phyloP scores from a whole-genome alignment of 2,329 filamentous ascomycete species.

The Pseudopyrenochaeta lycopersici region DNA sequence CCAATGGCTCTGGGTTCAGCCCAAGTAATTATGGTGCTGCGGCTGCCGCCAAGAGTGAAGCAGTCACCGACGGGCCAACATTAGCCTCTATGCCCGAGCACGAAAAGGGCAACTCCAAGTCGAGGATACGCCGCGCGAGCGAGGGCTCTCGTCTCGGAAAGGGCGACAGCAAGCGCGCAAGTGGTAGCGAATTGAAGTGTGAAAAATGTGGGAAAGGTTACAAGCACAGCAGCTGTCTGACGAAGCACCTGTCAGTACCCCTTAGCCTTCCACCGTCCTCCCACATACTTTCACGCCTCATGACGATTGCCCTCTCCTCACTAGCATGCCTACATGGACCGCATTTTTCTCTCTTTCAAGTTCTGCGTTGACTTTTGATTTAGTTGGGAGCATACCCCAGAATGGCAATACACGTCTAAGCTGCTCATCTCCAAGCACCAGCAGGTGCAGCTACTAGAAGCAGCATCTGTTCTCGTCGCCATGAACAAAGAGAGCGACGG shows the following conservation, averaged over 20 bases:
- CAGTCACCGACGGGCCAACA: slow-evolving; percentile 74
- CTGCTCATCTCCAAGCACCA: slow-evolving; percentile 99
- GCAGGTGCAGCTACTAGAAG: slow-evolving; percentile 96
- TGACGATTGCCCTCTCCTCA: slow-evolving; percentile 48
- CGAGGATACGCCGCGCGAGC: slow-evolving; percentile 72
- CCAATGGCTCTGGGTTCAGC: slow-evolving; percentile 53
- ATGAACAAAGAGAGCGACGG: slow-evolving; percentile 78
- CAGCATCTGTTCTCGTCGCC: slow-evolving; percentile 91
- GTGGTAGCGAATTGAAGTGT: slow-evolving; percentile 87
- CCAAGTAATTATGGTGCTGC: slow-evolving; percentile 46
- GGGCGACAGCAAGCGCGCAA: slow-evolving; percentile 80
- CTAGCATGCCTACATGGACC: slow-evolving; percentile 19
- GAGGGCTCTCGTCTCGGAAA: slow-evolving; percentile 86
- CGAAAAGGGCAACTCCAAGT: slow-evolving; percentile 60
- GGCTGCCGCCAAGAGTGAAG: slow-evolving; percentile 60
- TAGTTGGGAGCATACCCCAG: slow-evolving; percentile 99
- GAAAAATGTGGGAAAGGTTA: slow-evolving; percentile 99
- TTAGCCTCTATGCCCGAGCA: slow-evolving; percentile 58
- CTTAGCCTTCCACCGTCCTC: slow-evolving; percentile 54
- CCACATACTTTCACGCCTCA: slow-evolving; percentile 54
- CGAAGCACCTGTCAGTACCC: slow-evolving; percentile 98
- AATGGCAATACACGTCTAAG: slow-evolving; percentile 97
- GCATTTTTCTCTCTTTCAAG: slow-evolving; percentile 22
- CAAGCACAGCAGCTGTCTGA: slow-evolving; percentile 99
- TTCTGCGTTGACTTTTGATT: slow-evolving; percentile 46